Conservation (phyloP, 768 basidiomycete species). For the Postia placenta region DNA sequence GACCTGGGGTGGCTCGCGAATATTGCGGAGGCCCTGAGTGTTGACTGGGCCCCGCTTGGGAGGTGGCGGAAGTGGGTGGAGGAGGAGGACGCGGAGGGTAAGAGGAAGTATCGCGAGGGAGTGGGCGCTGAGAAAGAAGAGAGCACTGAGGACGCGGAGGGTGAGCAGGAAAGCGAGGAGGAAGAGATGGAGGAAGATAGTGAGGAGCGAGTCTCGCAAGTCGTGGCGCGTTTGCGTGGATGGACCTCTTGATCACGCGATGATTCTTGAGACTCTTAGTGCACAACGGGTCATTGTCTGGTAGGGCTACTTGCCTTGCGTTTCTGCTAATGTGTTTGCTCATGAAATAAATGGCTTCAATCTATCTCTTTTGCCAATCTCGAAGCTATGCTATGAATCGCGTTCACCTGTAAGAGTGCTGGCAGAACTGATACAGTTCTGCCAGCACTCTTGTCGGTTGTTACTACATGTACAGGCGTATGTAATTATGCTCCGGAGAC, state of each 20-base stretch:
- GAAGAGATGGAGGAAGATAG: conserved; percentile 3
- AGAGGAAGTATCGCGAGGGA: conserved; percentile 13
- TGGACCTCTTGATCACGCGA: conserved; percentile 15
- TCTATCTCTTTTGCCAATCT: too few relatives aligned
- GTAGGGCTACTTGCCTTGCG: too few relatives aligned
- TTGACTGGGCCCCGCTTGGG: conserved; percentile 76
- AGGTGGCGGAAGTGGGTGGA: conserved; percentile 72
- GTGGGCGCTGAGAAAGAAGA: conserved; percentile 1
- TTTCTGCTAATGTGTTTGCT: too few relatives aligned
- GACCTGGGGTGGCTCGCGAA: conserved; percentile 90
- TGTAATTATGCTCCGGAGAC: too few relatives aligned
- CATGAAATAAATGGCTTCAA: too few relatives aligned
- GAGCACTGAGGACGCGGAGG: background rate
- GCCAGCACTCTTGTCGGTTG: too few relatives aligned
- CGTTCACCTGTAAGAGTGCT: too few relatives aligned
- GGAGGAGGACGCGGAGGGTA: conserved; percentile 45
- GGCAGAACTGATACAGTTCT: too few relatives aligned
- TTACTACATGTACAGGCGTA: too few relatives aligned
- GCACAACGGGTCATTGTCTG: too few relatives aligned
- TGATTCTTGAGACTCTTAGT: too few relatives aligned
- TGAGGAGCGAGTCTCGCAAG: conserved; percentile 11
- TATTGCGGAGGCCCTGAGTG: conserved; percentile 85
- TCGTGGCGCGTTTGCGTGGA: conserved; percentile 17
- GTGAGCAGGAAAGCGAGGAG: background rate
- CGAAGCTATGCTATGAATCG: too few relatives aligned